Conservation (phyloP, 305 asterid species). For the Fraxinus velutina region DNA sequence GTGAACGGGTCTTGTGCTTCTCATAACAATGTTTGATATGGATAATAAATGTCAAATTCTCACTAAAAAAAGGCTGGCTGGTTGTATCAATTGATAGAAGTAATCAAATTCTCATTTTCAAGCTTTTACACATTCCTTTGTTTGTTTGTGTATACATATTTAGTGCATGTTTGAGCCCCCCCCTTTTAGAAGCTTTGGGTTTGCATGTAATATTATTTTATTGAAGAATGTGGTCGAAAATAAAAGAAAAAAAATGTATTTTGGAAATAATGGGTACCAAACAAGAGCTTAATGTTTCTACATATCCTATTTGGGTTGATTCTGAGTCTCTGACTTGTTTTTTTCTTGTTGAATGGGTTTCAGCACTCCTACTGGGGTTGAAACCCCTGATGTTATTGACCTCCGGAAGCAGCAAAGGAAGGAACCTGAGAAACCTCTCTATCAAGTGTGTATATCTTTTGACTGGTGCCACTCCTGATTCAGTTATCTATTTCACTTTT, state of each 20-base stretch:
- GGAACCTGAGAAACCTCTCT: slow-evolving; percentile 94
- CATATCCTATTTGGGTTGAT: slow-evolving; percentile 3
- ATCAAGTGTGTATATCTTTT: slow-evolving; percentile 50
- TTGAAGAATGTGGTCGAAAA: background rate
- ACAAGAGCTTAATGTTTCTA: background rate
- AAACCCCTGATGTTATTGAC: slow-evolving; percentile 97
- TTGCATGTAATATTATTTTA: background rate
- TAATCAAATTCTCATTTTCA: background rate
- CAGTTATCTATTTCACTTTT: background rate
- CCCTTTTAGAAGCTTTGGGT: background rate
- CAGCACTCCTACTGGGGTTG: slow-evolving; percentile 98
- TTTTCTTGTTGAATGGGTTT: slow-evolving; percentile 26
- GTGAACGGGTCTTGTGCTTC: background rate
- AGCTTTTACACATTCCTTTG: background rate
- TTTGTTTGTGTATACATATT: background rate
- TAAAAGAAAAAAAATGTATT: background rate
- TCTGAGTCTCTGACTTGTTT: slow-evolving; percentile 19
- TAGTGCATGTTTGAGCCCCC: background rate
- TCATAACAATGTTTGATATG: background rate
- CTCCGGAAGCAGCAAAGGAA: slow-evolving; percentile 98
- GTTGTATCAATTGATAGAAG: background rate
- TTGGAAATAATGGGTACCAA: background rate
- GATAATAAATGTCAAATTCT: background rate
- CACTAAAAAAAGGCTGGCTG: background rate
- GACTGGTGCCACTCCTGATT: background rate